phyloP scores from a whole-genome alignment of 495 filamentous ascomycete species.

The Parachaetomium inaequale region DNA sequence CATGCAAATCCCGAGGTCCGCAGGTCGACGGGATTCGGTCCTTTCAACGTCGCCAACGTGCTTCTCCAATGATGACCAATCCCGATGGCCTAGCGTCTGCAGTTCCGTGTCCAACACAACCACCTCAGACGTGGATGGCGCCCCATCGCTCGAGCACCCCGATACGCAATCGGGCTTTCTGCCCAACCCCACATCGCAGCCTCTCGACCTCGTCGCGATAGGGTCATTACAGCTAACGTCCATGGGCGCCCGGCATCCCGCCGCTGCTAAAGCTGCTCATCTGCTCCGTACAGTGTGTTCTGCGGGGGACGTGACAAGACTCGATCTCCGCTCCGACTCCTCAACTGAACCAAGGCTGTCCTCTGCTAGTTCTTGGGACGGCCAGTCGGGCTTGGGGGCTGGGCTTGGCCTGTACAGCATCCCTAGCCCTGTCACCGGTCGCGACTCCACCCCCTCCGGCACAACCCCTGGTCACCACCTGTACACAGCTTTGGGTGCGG shows the following conservation, averaged over 20 bases:
- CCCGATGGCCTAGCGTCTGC: slow-evolving; percentile 9
- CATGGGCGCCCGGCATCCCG: slow-evolving; percentile 25
- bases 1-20: slow-evolving; percentile 10
- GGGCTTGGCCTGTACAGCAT: too few species aligned
- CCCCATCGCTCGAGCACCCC: neutral
- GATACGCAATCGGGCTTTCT: slow-evolving; percentile 16
- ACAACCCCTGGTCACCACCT: too few species aligned
- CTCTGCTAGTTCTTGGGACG: too few species aligned
- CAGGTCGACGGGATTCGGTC: slow-evolving; percentile 12
- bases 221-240: slow-evolving; percentile 29
- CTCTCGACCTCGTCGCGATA: slow-evolving; percentile 29
- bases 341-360: too few species aligned
- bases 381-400: too few species aligned
- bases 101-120: slow-evolving; percentile 2
- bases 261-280: slow-evolving; percentile 21
- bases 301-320: too few species aligned
- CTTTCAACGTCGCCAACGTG: slow-evolving; percentile 9
- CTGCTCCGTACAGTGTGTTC: slow-evolving; percentile 13
- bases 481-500: too few species aligned
- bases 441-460: too few species aligned
- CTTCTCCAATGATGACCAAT: neutral
- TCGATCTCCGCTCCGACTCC: too few species aligned
- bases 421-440: too few species aligned
- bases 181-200: slow-evolving; percentile 24
- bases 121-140: slow-evolving; percentile 12